Conservation (phyloP, 176 grass and related monocot species). For the Areca catechu region DNA sequence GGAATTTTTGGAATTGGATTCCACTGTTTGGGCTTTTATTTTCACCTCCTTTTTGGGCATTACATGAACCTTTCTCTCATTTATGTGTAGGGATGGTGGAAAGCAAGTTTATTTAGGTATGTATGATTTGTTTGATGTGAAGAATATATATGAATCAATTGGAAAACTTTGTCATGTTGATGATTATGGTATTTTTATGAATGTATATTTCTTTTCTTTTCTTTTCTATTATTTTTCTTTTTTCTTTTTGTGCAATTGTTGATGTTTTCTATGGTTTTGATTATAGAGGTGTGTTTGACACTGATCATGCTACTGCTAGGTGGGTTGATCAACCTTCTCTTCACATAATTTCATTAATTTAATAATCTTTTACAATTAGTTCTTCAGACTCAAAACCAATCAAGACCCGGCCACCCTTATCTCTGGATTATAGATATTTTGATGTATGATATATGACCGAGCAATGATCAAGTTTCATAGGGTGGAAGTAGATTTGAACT, state of each 20-base stretch:
- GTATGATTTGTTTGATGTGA: slow-evolving; percentile 3
- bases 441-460: slow-evolving; percentile 40
- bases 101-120: slow-evolving; percentile 78
- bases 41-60: neutral
- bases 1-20: neutral
- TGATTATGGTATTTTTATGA: too few relatives aligned
- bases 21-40: neutral
- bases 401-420: too few relatives aligned
- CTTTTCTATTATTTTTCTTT: too few relatives aligned
- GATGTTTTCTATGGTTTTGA: neutral
- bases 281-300: slow-evolving; percentile 43
- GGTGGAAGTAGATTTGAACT: slow-evolving; percentile 45
- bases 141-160: too few relatives aligned
- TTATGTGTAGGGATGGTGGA: slow-evolving; percentile 52
- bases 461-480: slow-evolving; percentile 56
- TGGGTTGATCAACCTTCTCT: neutral
- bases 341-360: too few relatives aligned
- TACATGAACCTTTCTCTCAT: neutral
- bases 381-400: too few relatives aligned
- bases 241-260: neutral
- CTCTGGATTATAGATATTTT: neutral
- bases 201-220: neutral
- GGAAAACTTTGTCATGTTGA: too few relatives aligned
- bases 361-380: too few relatives aligned
- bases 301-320: slow-evolving; percentile 43